A percentile compares a stretch with the other conserved stretches of the same genome.
Conservation (phyloP, 768 basidiomycete genomes). For the Infundibulicybe gibba region DNA sequence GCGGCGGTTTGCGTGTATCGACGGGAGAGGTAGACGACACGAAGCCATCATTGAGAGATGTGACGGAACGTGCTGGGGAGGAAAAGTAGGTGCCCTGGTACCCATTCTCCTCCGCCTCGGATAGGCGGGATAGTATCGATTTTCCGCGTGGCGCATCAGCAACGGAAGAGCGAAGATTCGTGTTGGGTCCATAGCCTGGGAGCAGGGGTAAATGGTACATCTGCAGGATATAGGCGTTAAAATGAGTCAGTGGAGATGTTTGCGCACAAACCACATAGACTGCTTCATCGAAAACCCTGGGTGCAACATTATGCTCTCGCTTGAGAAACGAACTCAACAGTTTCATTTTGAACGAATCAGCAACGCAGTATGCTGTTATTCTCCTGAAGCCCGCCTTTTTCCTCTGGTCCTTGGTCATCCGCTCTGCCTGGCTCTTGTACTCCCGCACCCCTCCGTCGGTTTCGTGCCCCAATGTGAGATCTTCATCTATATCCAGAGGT, state of each 20-base stretch:
- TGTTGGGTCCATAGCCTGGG: slow-evolving; percentile 84
- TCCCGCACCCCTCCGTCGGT: slow-evolving; percentile 68
- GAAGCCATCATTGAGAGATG: slow-evolving; percentile 53
- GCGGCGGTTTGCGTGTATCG: slow-evolving; percentile 22
- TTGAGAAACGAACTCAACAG: slow-evolving; percentile 82
- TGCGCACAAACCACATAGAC: slow-evolving; percentile 74
- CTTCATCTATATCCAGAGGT: slow-evolving; percentile 53
- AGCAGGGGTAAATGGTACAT: slow-evolving; percentile 90
- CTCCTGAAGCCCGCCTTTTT: slow-evolving; percentile 77
- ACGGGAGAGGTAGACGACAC: slow-evolving; percentile 49
- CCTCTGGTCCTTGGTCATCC: slow-evolving; percentile 85
- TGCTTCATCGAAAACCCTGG: slow-evolving; percentile 89
- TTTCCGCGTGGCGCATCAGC: slow-evolving; percentile 47
- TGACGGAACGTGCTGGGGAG: slow-evolving; percentile 27
- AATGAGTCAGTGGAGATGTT: slow-evolving; percentile 1
- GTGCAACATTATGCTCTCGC: slow-evolving; percentile 88
- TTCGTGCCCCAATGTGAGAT: slow-evolving; percentile 58
- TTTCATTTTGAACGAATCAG: slow-evolving; percentile 84
- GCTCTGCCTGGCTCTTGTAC: slow-evolving; percentile 81
- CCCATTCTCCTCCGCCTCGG: slow-evolving; percentile 86
- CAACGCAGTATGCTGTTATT: slow-evolving; percentile 87
- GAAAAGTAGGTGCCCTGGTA: slow-evolving; percentile 86
- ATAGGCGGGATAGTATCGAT: slow-evolving; percentile 64
- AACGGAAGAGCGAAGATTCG: slow-evolving; percentile 82
- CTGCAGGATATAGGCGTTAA: slow-evolving; percentile 31